These are phyloP conservation scores for Leucoagaricus sp. DNA, from an alignment of 1,284 basidiomycete species.

Conservation along the genomic window DNA sequence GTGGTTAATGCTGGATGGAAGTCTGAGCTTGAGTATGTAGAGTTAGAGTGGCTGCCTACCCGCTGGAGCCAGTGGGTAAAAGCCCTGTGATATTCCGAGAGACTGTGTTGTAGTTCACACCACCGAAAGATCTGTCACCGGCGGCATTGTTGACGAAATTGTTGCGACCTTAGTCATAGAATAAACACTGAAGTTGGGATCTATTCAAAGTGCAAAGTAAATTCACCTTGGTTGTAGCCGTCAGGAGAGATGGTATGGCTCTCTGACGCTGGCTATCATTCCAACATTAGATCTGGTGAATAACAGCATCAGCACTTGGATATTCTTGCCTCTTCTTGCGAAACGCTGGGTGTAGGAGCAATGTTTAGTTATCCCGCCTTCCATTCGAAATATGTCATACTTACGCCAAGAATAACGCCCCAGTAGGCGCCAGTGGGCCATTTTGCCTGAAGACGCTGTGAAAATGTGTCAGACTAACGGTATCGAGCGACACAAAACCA, in stretches of 20 bases:
- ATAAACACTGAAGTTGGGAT: background rate
- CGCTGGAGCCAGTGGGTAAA: constrained; percentile 48
- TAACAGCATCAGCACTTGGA: background rate
- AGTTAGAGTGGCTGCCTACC: constrained; percentile 33
- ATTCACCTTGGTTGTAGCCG: constrained; percentile 44
- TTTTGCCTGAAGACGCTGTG: constrained; percentile 60
- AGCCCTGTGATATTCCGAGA: constrained; percentile 49
- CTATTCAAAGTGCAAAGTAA: background rate
- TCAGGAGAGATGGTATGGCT: constrained; percentile 53
- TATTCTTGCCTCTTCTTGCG: constrained; percentile 53
- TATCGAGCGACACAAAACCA: background rate
- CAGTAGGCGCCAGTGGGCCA: constrained; percentile 52
- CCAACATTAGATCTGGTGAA: background rate
- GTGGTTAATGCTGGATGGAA: constrained; percentile 16
- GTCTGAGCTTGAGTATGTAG: constrained; percentile 11
- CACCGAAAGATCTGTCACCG: constrained; percentile 43
- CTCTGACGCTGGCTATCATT: constrained; percentile 35
- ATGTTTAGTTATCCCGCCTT: background rate
- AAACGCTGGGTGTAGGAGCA: constrained; percentile 43
- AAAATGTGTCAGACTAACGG: background rate
- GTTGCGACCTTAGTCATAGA: constrained; percentile 36
- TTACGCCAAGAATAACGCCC: constrained; percentile 67
- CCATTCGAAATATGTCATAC: constrained; percentile 20
- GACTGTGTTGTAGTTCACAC: constrained; percentile 50
- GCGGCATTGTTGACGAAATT: constrained; percentile 43